phyloP scores from a whole-genome alignment of 1,284 basidiomycete species.

The Rhodofomes roseus region DNA sequence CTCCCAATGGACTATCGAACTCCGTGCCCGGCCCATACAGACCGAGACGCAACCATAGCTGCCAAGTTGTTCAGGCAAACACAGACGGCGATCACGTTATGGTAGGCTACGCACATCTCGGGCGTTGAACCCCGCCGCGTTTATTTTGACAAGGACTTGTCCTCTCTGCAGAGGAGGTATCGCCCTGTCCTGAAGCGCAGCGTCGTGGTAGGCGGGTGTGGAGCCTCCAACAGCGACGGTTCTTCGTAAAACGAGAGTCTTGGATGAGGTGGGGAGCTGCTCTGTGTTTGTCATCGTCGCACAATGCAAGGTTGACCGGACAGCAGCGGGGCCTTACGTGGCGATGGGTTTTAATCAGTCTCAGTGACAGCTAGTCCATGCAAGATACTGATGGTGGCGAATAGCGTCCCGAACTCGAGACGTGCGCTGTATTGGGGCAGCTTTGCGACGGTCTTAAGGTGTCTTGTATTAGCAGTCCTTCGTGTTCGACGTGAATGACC shows the following conservation, averaged over 20 bases:
- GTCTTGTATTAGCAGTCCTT: too few relatives aligned
- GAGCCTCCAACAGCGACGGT: slow-evolving; percentile 24
- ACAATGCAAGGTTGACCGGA: background rate
- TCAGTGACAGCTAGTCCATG: background rate
- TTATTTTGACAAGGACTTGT: slow-evolving; percentile 62
- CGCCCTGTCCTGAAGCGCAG: slow-evolving; percentile 43
- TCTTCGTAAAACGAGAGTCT: slow-evolving; percentile 40
- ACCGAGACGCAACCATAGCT: slow-evolving; percentile 75
- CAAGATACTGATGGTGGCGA: background rate
- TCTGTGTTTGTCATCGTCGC: background rate
- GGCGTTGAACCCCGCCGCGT: slow-evolving; percentile 76
- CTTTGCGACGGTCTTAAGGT: too few relatives aligned
- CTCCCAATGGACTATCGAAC: slow-evolving; percentile 60
- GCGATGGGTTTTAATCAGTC: background rate
- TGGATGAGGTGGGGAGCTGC: slow-evolving; percentile 18
- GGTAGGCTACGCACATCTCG: slow-evolving; percentile 56
- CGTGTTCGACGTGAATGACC: too few relatives aligned
- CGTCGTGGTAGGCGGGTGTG: slow-evolving; percentile 47
- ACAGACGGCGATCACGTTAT: too few relatives aligned
- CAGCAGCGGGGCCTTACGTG: background rate
- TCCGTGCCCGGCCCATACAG: slow-evolving; percentile 61
- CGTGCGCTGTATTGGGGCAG: too few relatives aligned
- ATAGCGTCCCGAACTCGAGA: background rate
- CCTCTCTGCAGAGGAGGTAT: slow-evolving; percentile 48
- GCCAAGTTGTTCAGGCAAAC: background rate